Evolutionary conservation across 1,284 basidiomycete genomes (phyloP), one percentile per base, ranked within the genome.

Genomic region (Marasmius fiardii): DNA sequence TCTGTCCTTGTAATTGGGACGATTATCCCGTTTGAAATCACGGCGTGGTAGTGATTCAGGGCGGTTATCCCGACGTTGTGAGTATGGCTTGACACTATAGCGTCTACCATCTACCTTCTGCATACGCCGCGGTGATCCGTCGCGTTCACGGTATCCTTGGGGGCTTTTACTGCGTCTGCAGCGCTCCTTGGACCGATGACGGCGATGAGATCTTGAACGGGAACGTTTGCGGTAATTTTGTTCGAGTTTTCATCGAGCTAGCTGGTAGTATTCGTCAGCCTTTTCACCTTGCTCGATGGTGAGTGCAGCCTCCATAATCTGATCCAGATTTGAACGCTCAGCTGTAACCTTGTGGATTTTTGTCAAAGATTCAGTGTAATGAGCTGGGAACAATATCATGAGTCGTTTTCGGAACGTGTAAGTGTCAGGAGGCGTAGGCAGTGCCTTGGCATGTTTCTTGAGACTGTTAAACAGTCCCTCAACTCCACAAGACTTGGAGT

Each of bases 371-470:
- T 50, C 33, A 18, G 31, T 23, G 18, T 53, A 53, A 1, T 18
- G 26, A 10, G 12, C 12, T 1, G 56, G 56, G 4, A 54, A 18
- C 10, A 49, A 11, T 3, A 54, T 21, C 20, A 57, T 21, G 5
- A 57, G 18, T 50, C 43, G 33, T 35, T 50, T 34, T 28, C 53
- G 53, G 47, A 57, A 57, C 1, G 45, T 49, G 31, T 58, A 54
- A 0, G 50, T 20, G 28, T 58, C 52, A 0, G 52, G 52, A 2
- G 56, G 56, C 11, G 33, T 50, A 3, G 56, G 47, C 52, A 58
- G 49, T n/a, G 26, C 49, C 6, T 14, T 44, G 2, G 56, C 53
- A 44, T 48, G 51, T 1, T 52, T 12, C 1, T 24, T 43, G 18
- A 58, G 39, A 2, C 37, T 47, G 3, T 23, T 34, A 18, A 58